Evolutionary conservation across 1,139 yeast genomes (phyloP), one percentile per base, ranked within the genome.

Genomic region (Magnusiomyces suaveolens): DNA sequence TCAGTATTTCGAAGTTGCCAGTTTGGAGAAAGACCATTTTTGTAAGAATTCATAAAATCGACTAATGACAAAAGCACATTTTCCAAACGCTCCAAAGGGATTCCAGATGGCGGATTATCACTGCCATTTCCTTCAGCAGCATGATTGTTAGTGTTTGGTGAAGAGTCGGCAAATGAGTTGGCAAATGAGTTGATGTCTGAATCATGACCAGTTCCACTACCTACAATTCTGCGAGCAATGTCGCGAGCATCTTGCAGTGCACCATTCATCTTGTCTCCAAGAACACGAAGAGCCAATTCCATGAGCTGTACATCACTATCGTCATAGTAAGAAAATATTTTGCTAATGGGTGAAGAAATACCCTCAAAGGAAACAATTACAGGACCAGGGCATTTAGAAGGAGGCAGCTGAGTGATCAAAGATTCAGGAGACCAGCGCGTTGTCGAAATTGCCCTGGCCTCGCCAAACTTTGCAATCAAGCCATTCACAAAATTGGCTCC

Each of bases 351-450:
- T 53, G 57, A 56, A 69, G 76, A 26, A 70, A 72, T 56, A 8
- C 66, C 65, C 52, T 81, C 83, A 63, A 89, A 83, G 33, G 88
- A 81, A 1, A 89, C 96, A 60, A 86, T 75, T 4, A 90, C 97
- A 62, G 88, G 95, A 0, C 96, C 96, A 0, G 96, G 84, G 55
- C 77, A 79, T 8, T 83, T 71, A 0, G 96, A 87, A 8, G 97
- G 96, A 4, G 97, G 97, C 54, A 89, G 72, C 64, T 84, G 87
- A 0, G 96, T 84, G 2, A 89, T 95, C 57, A 89, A 83, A 0
- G 97, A 89, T 1, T 92, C 78, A 46, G 84, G 89, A 51, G 92
- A 87, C 97, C 96, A 89, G 67, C 95, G 87, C 64, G 87, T 95
- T 1, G 96, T 87, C 1, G 95, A 87, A 43, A 87, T 72, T 0